A percentile compares a stretch with the other conserved stretches of the same genome.
These are phyloP conservation scores for Xylariaceae sp. DNA, from an alignment of 2,329 filamentous ascomycete genomes.

Conservation along the genomic window DNA sequence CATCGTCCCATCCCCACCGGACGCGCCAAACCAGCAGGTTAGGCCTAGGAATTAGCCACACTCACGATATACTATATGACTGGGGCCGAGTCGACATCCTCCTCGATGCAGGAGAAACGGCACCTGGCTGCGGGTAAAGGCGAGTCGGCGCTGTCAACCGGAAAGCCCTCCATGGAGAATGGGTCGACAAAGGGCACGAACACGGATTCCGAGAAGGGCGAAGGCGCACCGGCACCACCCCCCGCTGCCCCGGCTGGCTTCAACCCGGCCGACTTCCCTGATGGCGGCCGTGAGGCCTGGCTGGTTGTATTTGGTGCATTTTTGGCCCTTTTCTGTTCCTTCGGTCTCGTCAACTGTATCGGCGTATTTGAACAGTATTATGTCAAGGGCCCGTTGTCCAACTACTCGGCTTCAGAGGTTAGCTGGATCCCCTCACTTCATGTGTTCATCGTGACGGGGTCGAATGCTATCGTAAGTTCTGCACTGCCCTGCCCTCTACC, in stretches of 20 bases:
- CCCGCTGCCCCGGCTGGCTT: conserved; percentile 34
- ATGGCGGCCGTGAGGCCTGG: conserved; percentile 59
- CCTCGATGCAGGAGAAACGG: conserved; percentile 13
- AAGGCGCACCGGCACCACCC: background rate
- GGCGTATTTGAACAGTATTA: conserved; percentile 65
- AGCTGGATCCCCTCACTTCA: conserved; percentile 63
- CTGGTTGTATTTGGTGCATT: conserved; percentile 10
- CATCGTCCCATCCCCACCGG: no score
- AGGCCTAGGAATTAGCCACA: background rate
- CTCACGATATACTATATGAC: background rate
- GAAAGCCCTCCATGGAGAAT: background rate
- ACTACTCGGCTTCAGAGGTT: conserved; percentile 56
- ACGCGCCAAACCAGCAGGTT: background rate
- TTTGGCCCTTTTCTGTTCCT: conserved; percentile 32
- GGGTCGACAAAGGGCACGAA: background rate
- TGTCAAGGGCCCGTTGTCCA: conserved; percentile 48
- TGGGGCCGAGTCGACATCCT: background rate
- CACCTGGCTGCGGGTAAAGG: no score
- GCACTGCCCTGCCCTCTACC: background rate
- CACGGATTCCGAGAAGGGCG: conserved; percentile 7
- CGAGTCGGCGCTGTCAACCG: no score
- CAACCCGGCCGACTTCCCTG: conserved; percentile 59
- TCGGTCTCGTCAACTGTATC: conserved; percentile 47
- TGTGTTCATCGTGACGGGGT: conserved; percentile 50
- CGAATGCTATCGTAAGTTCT: conserved; percentile 42